A percentile compares a stretch with the other conserved stretches of the same genome.
These are phyloP conservation scores for Penicillium verrucosum DNA, from an alignment of 2,329 filamentous ascomycete species.

Conservation along the genomic window DNA sequence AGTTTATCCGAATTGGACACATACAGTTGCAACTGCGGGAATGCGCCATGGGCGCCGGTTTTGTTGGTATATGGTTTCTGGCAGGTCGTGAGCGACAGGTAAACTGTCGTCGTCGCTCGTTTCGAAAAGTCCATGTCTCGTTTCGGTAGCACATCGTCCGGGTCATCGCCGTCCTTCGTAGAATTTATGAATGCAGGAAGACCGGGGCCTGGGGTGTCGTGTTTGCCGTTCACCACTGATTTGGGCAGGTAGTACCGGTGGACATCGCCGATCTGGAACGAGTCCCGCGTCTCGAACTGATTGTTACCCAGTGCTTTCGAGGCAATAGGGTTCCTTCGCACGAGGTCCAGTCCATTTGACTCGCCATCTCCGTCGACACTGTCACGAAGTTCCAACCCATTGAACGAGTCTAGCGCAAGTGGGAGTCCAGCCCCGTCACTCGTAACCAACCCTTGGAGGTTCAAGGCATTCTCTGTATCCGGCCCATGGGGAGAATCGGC, in stretches of 20 bases:
- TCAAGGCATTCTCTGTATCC: slow-evolving; percentile 49
- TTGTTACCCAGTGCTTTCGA: slow-evolving; percentile 62
- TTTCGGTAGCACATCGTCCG: slow-evolving; percentile 17
- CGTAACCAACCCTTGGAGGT: slow-evolving; percentile 27
- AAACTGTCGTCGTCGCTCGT: slow-evolving; percentile 57
- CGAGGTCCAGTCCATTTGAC: slow-evolving; percentile 44
- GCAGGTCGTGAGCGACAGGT: slow-evolving; percentile 84
- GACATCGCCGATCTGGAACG: slow-evolving; percentile 61
- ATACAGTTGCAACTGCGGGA: slow-evolving; percentile 75
- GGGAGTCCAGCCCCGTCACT: slow-evolving; percentile 28
- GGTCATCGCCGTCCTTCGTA: slow-evolving; percentile 17
- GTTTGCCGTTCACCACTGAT: slow-evolving; percentile 50
- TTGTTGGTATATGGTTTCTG: slow-evolving; percentile 63
- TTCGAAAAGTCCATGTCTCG: slow-evolving; percentile 18
- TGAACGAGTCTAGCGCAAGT: slow-evolving; percentile 29
- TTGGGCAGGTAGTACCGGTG: slow-evolving; percentile 64
- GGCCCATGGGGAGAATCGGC: slow-evolving; percentile 53
- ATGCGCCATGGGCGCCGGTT: slow-evolving; percentile 40
- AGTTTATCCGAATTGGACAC: slow-evolving; percentile 66
- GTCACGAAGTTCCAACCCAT: slow-evolving; percentile 32
- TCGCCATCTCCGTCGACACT: slow-evolving; percentile 31
- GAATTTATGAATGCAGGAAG: slow-evolving; percentile 30
- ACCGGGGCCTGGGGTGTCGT: slow-evolving; percentile 34
- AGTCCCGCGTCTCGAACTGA: slow-evolving; percentile 53
- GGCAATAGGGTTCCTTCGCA: slow-evolving; percentile 54